A percentile compares a stretch with the other conserved stretches of the same genome.
Conservation (phyloP, 148 eudicot species). For the Pharnaceum exiguum region DNA sequence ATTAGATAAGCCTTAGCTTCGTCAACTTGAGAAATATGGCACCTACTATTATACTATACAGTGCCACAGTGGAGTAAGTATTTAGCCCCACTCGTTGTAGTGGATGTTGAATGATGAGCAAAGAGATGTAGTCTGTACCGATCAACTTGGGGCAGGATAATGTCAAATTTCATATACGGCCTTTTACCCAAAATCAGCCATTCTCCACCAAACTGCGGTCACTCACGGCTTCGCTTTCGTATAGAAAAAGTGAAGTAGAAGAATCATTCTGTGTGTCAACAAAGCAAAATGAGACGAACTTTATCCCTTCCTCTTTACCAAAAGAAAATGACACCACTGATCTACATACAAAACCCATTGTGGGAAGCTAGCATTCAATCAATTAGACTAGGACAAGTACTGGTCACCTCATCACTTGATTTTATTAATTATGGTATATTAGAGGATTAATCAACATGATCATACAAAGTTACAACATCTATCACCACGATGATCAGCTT, state of each 20-base stretch:
- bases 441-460: constrained; percentile 15
- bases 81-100: no score
- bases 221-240: neutral
- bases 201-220: constrained; percentile 9
- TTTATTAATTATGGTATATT: constrained; percentile 19
- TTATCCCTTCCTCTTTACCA: no score
- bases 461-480: neutral
- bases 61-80: neutral
- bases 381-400: constrained; percentile 14
- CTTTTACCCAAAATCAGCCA: neutral
- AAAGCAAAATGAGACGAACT: constrained; percentile 14
- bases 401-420: constrained; percentile 12
- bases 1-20: no score
- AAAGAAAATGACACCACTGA: no score
- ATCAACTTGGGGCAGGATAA: constrained; percentile 17
- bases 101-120: constrained; percentile 1
- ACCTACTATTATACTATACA: no score
- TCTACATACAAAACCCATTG: no score
- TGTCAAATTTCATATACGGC: constrained; percentile 20
- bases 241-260: neutral
- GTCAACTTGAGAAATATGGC: no score
- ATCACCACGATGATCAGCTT: neutral
- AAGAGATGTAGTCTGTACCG: no score
- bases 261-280: constrained; percentile 20
- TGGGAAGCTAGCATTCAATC: no score